Evolutionary conservation across 2,329 filamentous ascomycete genomes (phyloP), one percentile per base, ranked within the genome.

Genomic region (Bipolaris cookei): DNA sequence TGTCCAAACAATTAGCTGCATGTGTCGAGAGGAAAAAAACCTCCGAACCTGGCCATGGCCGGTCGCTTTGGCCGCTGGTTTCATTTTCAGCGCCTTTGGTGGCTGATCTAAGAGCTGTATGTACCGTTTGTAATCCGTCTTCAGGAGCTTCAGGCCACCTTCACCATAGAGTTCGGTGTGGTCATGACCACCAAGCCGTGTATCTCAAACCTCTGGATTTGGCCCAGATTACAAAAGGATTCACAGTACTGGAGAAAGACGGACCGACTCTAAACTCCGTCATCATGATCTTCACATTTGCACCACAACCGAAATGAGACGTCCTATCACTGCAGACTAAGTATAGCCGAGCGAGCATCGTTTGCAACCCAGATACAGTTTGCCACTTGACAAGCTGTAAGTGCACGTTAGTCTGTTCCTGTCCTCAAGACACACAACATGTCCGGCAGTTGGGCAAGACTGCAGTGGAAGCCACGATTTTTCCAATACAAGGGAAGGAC

Each of bases 301-400:
- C 64, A 55, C 59, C 58, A 58, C 57, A 64, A 44, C 64, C 62
- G 61, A 66, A 60, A 72, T 68, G 57, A 61, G 54, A 57, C 34
- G 14, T 51, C 18, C 30, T 14, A 53, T 48, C 28, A 38, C 52
- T 54, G 51, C 49, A 54, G 38, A 28, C 34, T 53, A 28, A 28
- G 25, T 10, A 51, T 48, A 54, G 56, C 64, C 48, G 45, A 59
- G 56, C 16, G 45, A 51, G 64, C 53, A 64, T 52, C 56, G 45
- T 42, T 18, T 39, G 8, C 11, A 58, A 34, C 28, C 20, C 28
- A 30, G 34, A 48, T 51, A 45, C 41, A 21, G 54, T 52, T 57
- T 44, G 30, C 30, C 48, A 54, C 47, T 51, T 35, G 51, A 50
- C 41, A 54, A 42, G 38, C 46, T 37, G 38, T 10, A 10, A 28